Percentiles rank a stretch among this genome's conserved stretches.
phyloP scores from a whole-genome alignment of 2,329 filamentous ascomycete genomes.

The Paraphoma chrysanthemicola region DNA sequence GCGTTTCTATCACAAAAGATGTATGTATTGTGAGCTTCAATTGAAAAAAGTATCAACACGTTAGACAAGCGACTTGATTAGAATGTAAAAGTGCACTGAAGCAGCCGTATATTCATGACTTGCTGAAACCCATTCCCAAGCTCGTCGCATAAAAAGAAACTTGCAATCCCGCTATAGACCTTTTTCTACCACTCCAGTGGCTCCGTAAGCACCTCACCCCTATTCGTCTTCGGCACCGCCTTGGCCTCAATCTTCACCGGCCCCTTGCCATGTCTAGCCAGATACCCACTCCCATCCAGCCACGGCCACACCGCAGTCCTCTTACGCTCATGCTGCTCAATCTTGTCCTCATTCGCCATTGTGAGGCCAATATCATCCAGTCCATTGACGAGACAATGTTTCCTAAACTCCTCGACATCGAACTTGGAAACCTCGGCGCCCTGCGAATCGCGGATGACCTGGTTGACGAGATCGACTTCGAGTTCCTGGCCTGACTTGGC shows the following conservation, averaged over 20 bases:
- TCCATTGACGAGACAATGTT: conserved; percentile 91
- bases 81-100: background rate
- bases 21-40: no score
- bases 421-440: conserved; percentile 80
- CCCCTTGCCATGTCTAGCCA: conserved; percentile 64
- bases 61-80: no score
- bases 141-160: no score
- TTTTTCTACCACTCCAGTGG: conserved; percentile 80
- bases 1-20: background rate
- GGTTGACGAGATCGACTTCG: conserved; percentile 87
- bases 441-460: conserved; percentile 77
- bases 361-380: conserved; percentile 96
- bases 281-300: conserved; percentile 86
- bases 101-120: background rate
- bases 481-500: conserved; percentile 81
- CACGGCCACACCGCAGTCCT: conserved; percentile 83
- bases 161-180: no score
- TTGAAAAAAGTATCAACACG: no score
- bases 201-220: conserved; percentile 82
- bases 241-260: conserved; percentile 69
- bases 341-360: conserved; percentile 90
- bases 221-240: conserved; percentile 86
- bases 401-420: conserved; percentile 90
- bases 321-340: conserved; percentile 79
- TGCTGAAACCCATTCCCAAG: no score